A percentile compares a stretch with the other conserved stretches of the same genome.
phyloP scores from a whole-genome alignment of 2,329 filamentous ascomycete species.

The Grosmannia clavigera region DNA sequence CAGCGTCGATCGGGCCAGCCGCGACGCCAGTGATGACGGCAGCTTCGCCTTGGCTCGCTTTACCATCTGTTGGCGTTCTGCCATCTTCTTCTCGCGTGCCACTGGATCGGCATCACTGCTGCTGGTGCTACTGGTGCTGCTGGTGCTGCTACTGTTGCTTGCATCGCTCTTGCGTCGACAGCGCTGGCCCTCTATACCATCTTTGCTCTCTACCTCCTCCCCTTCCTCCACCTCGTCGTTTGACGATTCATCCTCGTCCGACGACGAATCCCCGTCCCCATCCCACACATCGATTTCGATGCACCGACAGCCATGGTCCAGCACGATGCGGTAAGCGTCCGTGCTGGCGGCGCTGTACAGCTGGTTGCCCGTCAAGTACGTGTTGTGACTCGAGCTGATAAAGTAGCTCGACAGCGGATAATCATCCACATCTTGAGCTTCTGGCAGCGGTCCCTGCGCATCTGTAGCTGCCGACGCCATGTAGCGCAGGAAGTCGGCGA shows the following conservation, averaged over 20 bases:
- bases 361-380: conserved; percentile 81
- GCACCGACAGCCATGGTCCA: conserved; percentile 77
- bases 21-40: conserved; percentile 28
- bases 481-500: conserved; percentile 39
- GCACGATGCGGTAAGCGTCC: conserved; percentile 72
- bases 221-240: conserved; percentile 41
- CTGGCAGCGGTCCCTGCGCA: conserved; percentile 25
- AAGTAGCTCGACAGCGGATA: conserved; percentile 83
- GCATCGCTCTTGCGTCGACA: background rate
- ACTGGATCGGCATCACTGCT: conserved; percentile 19
- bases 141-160: background rate
- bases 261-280: conserved; percentile 43
- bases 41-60: conserved; percentile 51
- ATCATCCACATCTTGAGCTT: conserved; percentile 40
- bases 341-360: conserved; percentile 77
- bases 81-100: conserved; percentile 1
- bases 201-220: conserved; percentile 12
- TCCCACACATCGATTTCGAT: conserved; percentile 96
- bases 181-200: no score
- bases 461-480: conserved; percentile 39
- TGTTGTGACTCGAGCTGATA: conserved; percentile 91
- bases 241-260: conserved; percentile 12
- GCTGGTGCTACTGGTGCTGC: background rate
- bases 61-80: conserved; percentile 46
- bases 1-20: conserved; percentile 36